A percentile compares a stretch with the other conserved stretches of the same genome.
Evolutionary conservation across 441 rosid genomes (phyloP).

Genomic region (Gossypium lobatum): DNA sequence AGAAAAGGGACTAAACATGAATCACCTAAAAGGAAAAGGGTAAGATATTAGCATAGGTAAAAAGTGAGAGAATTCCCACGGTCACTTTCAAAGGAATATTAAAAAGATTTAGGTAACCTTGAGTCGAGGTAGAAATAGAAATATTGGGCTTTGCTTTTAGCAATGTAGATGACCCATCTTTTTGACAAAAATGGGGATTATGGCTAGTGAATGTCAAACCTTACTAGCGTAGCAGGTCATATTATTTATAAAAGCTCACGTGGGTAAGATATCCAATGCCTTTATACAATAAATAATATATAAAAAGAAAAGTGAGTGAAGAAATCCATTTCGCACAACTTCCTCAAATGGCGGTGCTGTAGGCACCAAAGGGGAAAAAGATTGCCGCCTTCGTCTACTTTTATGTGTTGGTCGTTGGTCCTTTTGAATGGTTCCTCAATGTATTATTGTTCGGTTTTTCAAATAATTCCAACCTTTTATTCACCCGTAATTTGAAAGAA

Average conservation of each 20-base stretch:
- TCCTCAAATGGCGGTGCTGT: background rate
- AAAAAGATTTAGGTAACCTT: conserved; percentile 12
- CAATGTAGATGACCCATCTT: conserved; percentile 7
- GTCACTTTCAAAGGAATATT: conserved; percentile 20
- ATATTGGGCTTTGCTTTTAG: background rate
- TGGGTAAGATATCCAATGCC: conserved; percentile 18
- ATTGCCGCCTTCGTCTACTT: too few species aligned
- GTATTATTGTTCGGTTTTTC: too few species aligned
- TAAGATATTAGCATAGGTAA: background rate
- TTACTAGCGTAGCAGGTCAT: conserved; percentile 23
- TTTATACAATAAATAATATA: background rate
- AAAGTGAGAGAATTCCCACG: conserved; percentile 3
- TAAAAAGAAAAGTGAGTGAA: background rate
- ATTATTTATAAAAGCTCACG: conserved; percentile 18
- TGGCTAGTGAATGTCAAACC: conserved; percentile 27
- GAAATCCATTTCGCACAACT: background rate
- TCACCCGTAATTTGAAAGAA: too few species aligned
- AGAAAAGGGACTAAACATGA: background rate
- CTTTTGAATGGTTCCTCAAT: too few species aligned
- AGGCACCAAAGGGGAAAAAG: background rate
- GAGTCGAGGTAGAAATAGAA: conserved; percentile 24
- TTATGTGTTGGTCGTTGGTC: background rate
- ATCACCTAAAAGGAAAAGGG: background rate
- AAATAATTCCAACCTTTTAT: too few species aligned
- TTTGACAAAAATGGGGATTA: conserved; percentile 24